Evolutionary conservation across 768 basidiomycete genomes (phyloP), one percentile per base, ranked within the genome.

Genomic region (Phaeotremella skinneri): DNA sequence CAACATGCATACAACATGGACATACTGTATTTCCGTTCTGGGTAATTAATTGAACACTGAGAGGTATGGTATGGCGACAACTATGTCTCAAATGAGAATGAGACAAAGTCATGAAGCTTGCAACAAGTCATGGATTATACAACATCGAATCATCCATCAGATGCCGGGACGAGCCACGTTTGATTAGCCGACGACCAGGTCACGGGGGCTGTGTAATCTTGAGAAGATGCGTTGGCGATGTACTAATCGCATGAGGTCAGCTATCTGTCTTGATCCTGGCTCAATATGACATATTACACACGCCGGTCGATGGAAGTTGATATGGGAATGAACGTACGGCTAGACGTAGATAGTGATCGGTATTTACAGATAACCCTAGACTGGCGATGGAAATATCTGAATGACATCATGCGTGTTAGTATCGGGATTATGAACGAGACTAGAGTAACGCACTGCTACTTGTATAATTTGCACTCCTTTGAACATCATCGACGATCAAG

Each of bases 191-290:
- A 49, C 17, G n/a, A 56, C 42, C 59, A 54, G 6, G 55, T 52
- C 27, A 69, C 31, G 1, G 71, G 71, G 39, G 61, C 55, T 4
- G 63, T 64, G 42, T 64, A 70, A 52, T 73, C 71, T 29, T 68
- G 56, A 2, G 66, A 61, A 2, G 69, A 56, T 2, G 60, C 68
- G 51, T 70, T 68, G 16, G 61, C 64, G 14, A 64, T 39, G 45
- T 55, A 69, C 71, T 72, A 32, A 29, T 1, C 54, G 17, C 14
- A 45, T 37, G 37, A 9, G 3, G 2, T 25, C 25, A 25, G 4
- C 17, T 48, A n/a, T 31, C 29, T 49, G 17, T 41, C 5, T 25
- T 25, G 5, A n/a, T 25, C 37, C 6, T 42, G 37, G 21, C 14
- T 11, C 25, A 30, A 30, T 42, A 43, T 34, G 14, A 26, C 25